Evolutionary conservation across 2,329 filamentous ascomycete genomes (phyloP).

Genomic region (Leptosphaerulina australis): DNA sequence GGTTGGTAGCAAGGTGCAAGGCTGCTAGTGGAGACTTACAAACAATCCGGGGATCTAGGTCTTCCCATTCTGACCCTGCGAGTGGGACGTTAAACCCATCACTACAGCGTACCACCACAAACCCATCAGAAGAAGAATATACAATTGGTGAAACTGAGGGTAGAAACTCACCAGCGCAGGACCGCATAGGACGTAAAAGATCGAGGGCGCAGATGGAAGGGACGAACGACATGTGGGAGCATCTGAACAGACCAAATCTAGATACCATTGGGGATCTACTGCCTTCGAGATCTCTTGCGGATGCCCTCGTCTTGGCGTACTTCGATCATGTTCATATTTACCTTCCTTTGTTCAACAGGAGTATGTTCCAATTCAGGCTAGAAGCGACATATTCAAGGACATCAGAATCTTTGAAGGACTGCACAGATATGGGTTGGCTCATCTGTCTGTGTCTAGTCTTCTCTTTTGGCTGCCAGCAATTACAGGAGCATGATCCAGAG

Average conservation of each 20-base stretch:
- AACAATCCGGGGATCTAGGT: constrained; percentile 5
- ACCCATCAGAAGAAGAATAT: constrained; percentile 31
- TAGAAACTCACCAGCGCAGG: constrained; percentile 6
- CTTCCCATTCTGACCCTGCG: constrained; percentile 14
- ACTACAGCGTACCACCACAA: constrained; percentile 19
- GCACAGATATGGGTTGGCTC: constrained; percentile 51
- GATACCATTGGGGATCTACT: constrained; percentile 36
- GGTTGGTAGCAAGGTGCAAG: constrained; percentile 31
- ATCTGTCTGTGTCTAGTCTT: constrained; percentile 52
- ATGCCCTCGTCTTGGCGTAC: constrained; percentile 49
- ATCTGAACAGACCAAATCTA: constrained; percentile 1
- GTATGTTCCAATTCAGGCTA: constrained; percentile 49
- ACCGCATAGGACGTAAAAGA: constrained; percentile 25
- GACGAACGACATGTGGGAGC: constrained; percentile 20
- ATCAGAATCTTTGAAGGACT: constrained; percentile 28
- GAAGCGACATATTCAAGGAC: constrained; percentile 47
- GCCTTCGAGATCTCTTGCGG: constrained; percentile 46
- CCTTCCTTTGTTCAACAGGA: constrained; percentile 50
- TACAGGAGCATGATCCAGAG: constrained; percentile 41
- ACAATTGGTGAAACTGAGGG: constrained; percentile 7
- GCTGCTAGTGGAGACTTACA: constrained; percentile 20
- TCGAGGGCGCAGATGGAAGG: constrained; percentile 25
- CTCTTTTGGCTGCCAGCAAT: constrained; percentile 50
- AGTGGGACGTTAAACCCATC: constrained; percentile 13
- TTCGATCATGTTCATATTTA: constrained; percentile 50